Base-by-base conservation (phyloP, 352 stramenopile species). In the Blastocystis sp. region DNA sequence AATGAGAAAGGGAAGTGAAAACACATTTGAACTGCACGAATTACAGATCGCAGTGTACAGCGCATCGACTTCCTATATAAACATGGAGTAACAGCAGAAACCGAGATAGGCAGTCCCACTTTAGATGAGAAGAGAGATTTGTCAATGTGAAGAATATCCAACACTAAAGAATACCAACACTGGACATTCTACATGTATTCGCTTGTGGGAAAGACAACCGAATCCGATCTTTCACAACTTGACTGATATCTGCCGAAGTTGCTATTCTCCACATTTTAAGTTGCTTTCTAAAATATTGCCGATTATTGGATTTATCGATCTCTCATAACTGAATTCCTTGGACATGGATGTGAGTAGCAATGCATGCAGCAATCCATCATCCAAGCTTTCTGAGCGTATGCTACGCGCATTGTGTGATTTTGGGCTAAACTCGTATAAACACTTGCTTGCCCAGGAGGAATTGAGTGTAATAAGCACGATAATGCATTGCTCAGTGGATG, bases 51-150 rank as follows among this genome's bases (percentile, higher is more conserved):
- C 41, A 61, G 13, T 47, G n/a, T 64, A 43, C 9, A 80, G 26
- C 39, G 70, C 53, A 26, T 80, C 70, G 4, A 80, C 70, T 62
- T 64, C 70, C 70, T 80, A 63, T 9, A 62, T 63, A 3, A 29
- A 11, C 18, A 39, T 26, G 11, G 15, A 80, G 3, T 41, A 9
- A 8, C 3, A 23, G 64, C 8, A 63, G 4, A 34, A 64, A 80
- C 70, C 7, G 26, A 8, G 15, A 37, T 34, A 18, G 70, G 50
- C 70, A 80, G 37, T 45, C 70, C 41, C 3, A 37, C 39, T 5
- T 62, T 50, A 34, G 41, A 47, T 0, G 13, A 7, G n/a, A 80
- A 61, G 5, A 61, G 37, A 26, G 34, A 39, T 62, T 64, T 62
- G 43, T 80, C 55, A 29, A 80, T 62, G 3, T 50, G 8, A 9